Conservation (phyloP, 2,329 filamentous ascomycete species). For the Verticillium nubilum region DNA sequence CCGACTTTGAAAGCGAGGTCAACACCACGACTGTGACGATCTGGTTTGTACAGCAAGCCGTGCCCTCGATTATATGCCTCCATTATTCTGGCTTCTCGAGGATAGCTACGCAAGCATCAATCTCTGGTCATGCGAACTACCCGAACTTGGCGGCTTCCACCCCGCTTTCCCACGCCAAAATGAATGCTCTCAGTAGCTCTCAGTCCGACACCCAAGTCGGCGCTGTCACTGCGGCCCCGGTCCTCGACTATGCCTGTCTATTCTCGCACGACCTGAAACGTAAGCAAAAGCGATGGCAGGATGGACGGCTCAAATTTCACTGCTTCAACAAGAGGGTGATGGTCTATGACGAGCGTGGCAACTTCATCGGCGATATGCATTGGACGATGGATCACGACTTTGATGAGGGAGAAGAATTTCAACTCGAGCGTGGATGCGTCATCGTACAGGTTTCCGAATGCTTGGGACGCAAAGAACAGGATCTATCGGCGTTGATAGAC, state of each 20-base stretch:
- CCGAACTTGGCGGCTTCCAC: background rate
- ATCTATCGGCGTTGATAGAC: conserved; percentile 69
- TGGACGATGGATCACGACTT: conserved; percentile 67
- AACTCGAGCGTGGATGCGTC: conserved; percentile 67
- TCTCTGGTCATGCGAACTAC: background rate
- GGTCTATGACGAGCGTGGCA: conserved; percentile 78
- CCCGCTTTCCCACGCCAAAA: background rate
- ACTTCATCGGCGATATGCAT: conserved; percentile 80
- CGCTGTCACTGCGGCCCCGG: conserved; percentile 61
- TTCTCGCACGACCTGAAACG: conserved; percentile 80
- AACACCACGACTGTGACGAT: no score
- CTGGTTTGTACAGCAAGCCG: no score
- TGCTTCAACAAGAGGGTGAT: conserved; percentile 88
- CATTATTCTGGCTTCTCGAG: no score
- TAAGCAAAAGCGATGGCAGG: conserved; percentile 91
- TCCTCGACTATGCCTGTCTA: conserved; percentile 78
- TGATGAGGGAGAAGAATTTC: conserved; percentile 75
- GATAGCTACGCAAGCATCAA: background rate
- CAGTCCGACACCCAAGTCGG: background rate
- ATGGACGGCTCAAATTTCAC: conserved; percentile 83
- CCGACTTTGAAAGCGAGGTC: no score
- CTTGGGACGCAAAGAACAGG: conserved; percentile 68
- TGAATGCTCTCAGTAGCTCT: background rate
- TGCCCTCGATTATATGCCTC: no score
- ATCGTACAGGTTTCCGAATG: conserved; percentile 77